phyloP scores from a whole-genome alignment of 495 filamentous ascomycete species.

The Podospora sp. region DNA sequence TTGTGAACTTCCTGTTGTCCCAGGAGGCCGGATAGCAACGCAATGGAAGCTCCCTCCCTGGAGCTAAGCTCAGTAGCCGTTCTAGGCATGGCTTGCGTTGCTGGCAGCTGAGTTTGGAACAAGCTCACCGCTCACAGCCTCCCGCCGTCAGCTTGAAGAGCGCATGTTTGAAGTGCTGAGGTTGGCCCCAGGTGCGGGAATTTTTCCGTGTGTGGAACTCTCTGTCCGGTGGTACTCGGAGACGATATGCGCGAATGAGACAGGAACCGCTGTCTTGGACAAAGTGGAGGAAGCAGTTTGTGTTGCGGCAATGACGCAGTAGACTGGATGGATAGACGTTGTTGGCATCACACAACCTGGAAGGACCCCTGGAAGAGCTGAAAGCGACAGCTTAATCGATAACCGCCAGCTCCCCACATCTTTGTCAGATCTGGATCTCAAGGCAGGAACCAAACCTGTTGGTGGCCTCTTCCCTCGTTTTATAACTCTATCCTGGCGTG shows the following conservation, averaged over 20 bases:
- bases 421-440: not conserved
- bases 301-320: constrained; percentile 6
- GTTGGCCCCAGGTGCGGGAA: not conserved
- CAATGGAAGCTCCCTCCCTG: not conserved
- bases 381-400: constrained; percentile 8
- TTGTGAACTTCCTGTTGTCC: not conserved
- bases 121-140: not conserved
- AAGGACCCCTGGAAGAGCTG: not conserved
- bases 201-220: not conserved
- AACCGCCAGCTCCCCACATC: constrained; percentile 12
- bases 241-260: not conserved
- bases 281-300: not conserved
- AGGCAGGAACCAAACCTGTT: not conserved
- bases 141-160: not conserved
- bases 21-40: not conserved
- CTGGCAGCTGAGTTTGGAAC: not conserved
- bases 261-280: not conserved
- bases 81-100: not conserved
- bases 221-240: not conserved
- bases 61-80: not conserved
- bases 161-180: not conserved
- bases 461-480: not conserved
- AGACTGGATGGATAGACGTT: not conserved
- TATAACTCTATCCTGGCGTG: not conserved
- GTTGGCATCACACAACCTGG: not conserved